phyloP scores from a whole-genome alignment of 108 stramenopile species.

The Stephanodiscus minutulus region DNA sequence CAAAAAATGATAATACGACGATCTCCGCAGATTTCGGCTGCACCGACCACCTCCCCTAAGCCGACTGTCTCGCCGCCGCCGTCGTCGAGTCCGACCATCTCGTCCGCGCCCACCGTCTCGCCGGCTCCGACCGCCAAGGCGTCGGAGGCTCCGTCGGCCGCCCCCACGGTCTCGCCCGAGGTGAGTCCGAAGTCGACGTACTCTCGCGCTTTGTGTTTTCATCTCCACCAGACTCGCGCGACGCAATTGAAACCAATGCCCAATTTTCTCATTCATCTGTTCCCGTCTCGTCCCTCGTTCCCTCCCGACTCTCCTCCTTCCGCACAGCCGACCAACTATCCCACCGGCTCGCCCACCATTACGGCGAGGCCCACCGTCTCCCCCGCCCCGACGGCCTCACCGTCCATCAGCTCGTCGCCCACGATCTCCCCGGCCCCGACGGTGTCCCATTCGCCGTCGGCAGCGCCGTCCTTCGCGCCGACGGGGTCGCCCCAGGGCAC shows the following conservation, averaged over 20 bases:
- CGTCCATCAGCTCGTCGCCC: slow-evolving; percentile 11
- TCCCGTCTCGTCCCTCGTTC: slow-evolving; percentile 3
- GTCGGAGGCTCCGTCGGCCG: not conserved
- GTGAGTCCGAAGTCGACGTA: not conserved
- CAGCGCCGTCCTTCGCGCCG: too few species aligned
- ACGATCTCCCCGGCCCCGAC: not conserved
- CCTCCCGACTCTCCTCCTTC: too few species aligned
- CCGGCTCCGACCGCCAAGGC: not conserved
- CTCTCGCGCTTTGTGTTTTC: not conserved
- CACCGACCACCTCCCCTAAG: slow-evolving; percentile 5
- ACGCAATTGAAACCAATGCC: not conserved
- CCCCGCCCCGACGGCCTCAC: slow-evolving; percentile 6
- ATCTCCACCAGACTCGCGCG: not conserved
- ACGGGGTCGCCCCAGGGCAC: too few species aligned
- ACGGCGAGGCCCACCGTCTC: slow-evolving; percentile 25
- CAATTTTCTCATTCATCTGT: slow-evolving; percentile 1
- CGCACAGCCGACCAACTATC: not conserved
- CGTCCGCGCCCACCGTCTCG: slow-evolving; percentile 22
- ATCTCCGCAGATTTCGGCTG: not conserved
- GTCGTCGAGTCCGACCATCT: slow-evolving; percentile 5
- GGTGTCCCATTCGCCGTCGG: not conserved
- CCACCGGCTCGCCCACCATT: slow-evolving; percentile 1
- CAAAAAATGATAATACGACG: not conserved
- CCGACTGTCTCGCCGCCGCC: slow-evolving; percentile 20
- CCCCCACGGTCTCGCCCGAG: slow-evolving; percentile 8